phyloP scores from a whole-genome alignment of 768 basidiomycete species.

The Goffeauzyma gilvescens region DNA sequence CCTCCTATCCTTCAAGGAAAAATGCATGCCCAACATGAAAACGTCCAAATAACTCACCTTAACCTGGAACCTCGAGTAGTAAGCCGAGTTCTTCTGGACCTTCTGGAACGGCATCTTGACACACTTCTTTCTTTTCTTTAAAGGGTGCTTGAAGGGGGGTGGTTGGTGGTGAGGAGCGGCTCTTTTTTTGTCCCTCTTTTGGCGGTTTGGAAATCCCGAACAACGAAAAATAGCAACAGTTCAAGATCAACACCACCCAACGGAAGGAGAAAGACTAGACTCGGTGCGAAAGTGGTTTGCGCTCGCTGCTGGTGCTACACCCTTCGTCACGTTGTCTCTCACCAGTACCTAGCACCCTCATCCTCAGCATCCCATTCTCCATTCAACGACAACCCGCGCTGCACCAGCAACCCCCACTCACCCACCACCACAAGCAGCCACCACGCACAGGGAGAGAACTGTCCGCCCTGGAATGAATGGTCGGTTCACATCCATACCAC shows the following conservation, averaged over 20 bases:
- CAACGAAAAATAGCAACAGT: neutral
- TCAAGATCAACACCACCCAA: neutral
- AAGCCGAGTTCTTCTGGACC: constrained; percentile 84
- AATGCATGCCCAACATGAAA: neutral
- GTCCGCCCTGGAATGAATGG: too few relatives aligned
- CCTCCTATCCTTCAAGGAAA: too few relatives aligned
- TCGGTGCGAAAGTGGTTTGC: neutral
- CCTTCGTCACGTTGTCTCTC: constrained; percentile 1
- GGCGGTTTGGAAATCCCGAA: neutral
- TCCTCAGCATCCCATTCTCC: neutral
- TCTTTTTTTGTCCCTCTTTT: too few relatives aligned
- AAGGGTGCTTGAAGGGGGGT: neutral
- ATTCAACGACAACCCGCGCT: too few relatives aligned
- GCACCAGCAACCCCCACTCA: too few relatives aligned
- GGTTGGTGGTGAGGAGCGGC: too few relatives aligned
- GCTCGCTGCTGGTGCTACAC: too few relatives aligned
- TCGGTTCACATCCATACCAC: too few relatives aligned
- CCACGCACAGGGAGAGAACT: too few relatives aligned
- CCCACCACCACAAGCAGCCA: too few relatives aligned
- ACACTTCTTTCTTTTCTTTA: constrained; percentile 8
- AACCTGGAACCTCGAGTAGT: constrained; percentile 49
- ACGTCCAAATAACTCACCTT: neutral
- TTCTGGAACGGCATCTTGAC: constrained; percentile 74
- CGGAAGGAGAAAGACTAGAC: neutral
- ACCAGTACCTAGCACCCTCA: neutral